phyloP scores from a whole-genome alignment of 805 yeast species.

The Jamesozyma lodderae region DNA sequence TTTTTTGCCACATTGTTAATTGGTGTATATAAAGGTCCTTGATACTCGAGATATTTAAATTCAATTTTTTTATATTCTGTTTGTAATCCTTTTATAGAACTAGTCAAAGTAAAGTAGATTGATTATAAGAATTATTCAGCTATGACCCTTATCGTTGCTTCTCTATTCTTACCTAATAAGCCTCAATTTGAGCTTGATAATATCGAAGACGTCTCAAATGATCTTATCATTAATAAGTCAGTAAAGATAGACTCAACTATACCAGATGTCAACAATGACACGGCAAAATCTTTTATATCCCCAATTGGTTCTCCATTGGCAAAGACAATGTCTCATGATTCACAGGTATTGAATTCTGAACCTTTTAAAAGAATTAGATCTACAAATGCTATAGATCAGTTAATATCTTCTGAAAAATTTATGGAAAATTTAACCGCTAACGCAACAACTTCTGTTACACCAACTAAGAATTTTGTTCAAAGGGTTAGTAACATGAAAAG shows the following conservation, averaged over 20 bases:
- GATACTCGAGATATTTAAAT: too few relatives aligned
- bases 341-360: conserved; percentile 4
- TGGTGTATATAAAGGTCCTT: too few relatives aligned
- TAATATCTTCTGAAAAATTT: conserved; percentile 24
- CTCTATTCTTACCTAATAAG: conserved; percentile 65
- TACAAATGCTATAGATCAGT: conserved; percentile 7
- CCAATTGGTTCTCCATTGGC: conserved; percentile 1
- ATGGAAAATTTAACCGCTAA: conserved; percentile 31
- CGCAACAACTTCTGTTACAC: conserved; percentile 13
- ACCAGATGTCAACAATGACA: background rate
- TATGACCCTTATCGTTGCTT: conserved; percentile 64
- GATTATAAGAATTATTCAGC: too few relatives aligned
- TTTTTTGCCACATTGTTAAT: too few relatives aligned
- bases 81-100: too few relatives aligned
- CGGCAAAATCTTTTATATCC: background rate
- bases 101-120: too few relatives aligned
- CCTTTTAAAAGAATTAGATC: conserved; percentile 6
- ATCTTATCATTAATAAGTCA: background rate
- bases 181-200: conserved; percentile 42
- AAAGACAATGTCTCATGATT: conserved; percentile 6
- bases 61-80: too few relatives aligned
- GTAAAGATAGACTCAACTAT: background rate
- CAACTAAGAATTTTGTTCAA: too few relatives aligned
- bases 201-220: conserved; percentile 3
- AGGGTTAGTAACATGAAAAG: too few relatives aligned